Percentiles rank a stretch among this genome's conserved stretches.
Conservation (phyloP, 106 monocot species). For the Xerophyta viscosa region DNA sequence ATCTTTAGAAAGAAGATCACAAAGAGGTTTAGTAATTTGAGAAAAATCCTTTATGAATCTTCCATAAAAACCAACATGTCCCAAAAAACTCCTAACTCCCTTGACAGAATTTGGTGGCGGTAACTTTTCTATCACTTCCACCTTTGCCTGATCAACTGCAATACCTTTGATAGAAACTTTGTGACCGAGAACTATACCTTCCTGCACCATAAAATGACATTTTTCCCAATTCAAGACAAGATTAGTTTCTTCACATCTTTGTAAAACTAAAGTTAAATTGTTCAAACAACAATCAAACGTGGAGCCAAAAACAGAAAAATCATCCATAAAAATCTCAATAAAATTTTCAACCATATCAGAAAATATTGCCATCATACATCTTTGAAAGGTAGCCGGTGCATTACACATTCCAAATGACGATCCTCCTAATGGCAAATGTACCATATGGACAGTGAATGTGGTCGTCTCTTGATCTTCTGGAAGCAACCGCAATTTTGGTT, state of each 20-base stretch:
- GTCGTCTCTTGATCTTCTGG: conserved; percentile 3
- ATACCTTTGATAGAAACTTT: not conserved
- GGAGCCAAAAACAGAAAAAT: not conserved
- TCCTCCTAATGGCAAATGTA: conserved; percentile 3
- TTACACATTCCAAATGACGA: conserved; percentile 5
- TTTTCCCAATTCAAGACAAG: conserved; percentile 3
- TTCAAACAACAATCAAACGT: conserved; percentile 4
- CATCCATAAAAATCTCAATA: conserved; percentile 5
- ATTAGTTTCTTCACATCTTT: not conserved
- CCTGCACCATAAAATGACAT: conserved; percentile 3
- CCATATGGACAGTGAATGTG: not conserved
- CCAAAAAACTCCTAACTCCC: conserved; percentile 2
- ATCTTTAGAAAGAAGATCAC: not conserved
- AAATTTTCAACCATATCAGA: not conserved
- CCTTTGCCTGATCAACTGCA: not conserved
- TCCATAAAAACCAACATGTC: conserved; percentile 6
- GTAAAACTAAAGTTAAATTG: not conserved
- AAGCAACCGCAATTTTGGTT: not conserved
- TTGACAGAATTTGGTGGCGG: conserved; percentile 1
- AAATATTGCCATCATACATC: not conserved
- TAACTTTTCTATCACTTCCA: not conserved
- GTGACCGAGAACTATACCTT: conserved; percentile 1
- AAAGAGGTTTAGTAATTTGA: not conserved
- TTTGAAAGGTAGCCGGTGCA: not conserved
- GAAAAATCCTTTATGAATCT: conserved; percentile 5